Evolutionary conservation across 2,329 filamentous ascomycete genomes (phyloP), one percentile per base, ranked within the genome.

Genomic region (Cordyceps tenuipes): DNA sequence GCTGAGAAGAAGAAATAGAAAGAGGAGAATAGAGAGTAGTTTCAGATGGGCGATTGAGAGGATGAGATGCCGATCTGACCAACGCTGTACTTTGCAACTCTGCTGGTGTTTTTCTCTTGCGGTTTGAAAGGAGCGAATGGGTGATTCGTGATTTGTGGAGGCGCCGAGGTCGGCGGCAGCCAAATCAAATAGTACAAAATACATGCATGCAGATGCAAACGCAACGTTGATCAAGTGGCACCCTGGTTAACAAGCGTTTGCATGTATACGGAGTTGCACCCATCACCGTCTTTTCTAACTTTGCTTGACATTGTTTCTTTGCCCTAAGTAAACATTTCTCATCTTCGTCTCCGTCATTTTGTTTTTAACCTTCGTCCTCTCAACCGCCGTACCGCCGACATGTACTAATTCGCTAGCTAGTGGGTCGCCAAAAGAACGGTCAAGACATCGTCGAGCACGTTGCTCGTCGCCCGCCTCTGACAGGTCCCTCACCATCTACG

Each of bases 391-490:
- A 50, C 21, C 19, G 15, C 55, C 8, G 21, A 9, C 6, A 46
- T 17, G 15, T n/a, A 59, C 29, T 39, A 26, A 5, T 3, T 29
- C 19, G 49, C 29, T 26, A 26, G 9, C 5, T 31, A 29, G 49
- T 47, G 57, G 57, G 39, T 41, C 41, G 8, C 6, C 17, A 0
- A 36, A 41, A 29, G 19, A 47, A 9, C 29, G 19, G 19, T 12
- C 53, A 41, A 59, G 57, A 59, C 57, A 59, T 53, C 10, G 15
- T 53, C 49, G 31, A 52, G 49, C 57, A 59, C 57, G 57, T 59
- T 59, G 57, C 21, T 26, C 19, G 31, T 46, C 29, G 10, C 19
- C 19, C 39, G 49, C 39, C 19, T 51, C 49, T 59, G 49, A 59
- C 39, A 59, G 57, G 57, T 48, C 31, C 48, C n/a, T 17, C n/a